Evolutionary conservation across 129 eudicot species (phyloP), one percentile per base, ranked within the genome.

Genomic region (Helichrysum umbraculigerum): DNA sequence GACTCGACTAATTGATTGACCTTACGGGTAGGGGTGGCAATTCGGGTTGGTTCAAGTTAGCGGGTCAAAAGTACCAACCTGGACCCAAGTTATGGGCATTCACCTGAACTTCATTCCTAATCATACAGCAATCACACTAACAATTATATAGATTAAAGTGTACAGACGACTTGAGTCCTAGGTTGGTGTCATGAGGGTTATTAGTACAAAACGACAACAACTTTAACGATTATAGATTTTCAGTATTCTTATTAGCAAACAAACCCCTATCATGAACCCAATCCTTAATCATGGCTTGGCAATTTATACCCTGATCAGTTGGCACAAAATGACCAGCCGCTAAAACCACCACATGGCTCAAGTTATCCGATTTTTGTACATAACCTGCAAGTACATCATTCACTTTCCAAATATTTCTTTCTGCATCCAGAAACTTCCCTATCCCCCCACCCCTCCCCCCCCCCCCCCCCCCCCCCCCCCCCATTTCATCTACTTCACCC

Each of bases 241-340:
- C 30, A 33, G 6, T 75, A 14, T 44, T 41, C 20, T 64, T 69
- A 69, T 60, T 66, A 3, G 42, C 77, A 80, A 91, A 93, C 84
- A 88, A 67, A 19, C 93, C 93, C 66, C 73, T 87, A 47, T 84
- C 90, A 58, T 87, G 72, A 77, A 88, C 85, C 98, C 98, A 93
- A 81, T 93, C 87, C 73, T 91, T 88, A 28, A 93, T 91, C 98
- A 93, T 88, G 11, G 76, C 83, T 78, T 87, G 96, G 83, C 93
- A 85, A 79, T 93, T 81, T 66, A 90, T 79, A 39, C 74, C 76
- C 74, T 93, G 96, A 75, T 91, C 97, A 65, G 91, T 82, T 59
- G 97, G 98, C 90, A 88, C 97, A 83, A 85, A 89, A 85, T 93
- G 98, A 10, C 97, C 97, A 39, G 96, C 89, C 35, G 84, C 89